Percentiles rank a stretch among this genome's conserved stretches.
Evolutionary conservation across 176 grass and related monocot genomes (phyloP).

Genomic region (Urochloa ruziziensis): DNA sequence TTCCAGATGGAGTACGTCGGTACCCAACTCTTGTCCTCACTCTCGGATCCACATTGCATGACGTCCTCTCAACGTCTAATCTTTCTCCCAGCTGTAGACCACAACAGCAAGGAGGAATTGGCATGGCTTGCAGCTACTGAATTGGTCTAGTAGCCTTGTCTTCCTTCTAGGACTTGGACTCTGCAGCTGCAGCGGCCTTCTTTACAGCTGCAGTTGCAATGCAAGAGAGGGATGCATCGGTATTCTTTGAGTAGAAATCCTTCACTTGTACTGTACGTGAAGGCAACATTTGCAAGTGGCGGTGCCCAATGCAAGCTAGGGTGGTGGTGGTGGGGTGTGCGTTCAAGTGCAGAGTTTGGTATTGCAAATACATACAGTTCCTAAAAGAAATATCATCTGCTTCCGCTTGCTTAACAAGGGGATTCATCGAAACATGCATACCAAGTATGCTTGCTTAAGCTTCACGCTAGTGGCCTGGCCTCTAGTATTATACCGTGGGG

Average conservation of each 20-base stretch:
- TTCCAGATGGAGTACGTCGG: not conserved
- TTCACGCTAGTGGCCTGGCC: not conserved
- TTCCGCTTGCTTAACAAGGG: slow-evolving; percentile 15
- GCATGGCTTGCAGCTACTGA: not conserved
- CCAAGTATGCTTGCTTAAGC: slow-evolving; percentile 16
- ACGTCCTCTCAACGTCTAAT: not conserved
- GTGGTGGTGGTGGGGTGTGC: not conserved
- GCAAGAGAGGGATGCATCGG: too few species aligned
- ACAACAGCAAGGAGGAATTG: not conserved
- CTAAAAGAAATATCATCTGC: not conserved
- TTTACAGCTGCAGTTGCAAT: not conserved
- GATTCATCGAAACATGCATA: not conserved
- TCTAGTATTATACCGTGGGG: not conserved
- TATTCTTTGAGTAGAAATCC: not conserved
- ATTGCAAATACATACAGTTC: not conserved
- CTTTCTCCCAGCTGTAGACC: not conserved
- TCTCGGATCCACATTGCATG: not conserved
- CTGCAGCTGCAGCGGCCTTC: not conserved
- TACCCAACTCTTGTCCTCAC: not conserved
- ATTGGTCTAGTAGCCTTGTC: not conserved
- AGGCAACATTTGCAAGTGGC: not conserved
- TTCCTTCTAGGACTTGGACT: not conserved
- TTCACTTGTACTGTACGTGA: slow-evolving; percentile 32
- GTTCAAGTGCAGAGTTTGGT: slow-evolving; percentile 27
- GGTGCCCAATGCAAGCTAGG: not conserved